These are phyloP conservation scores for Solanum appendiculatum DNA, from an alignment of 257 asterid genomes.

Conservation along the genomic window DNA sequence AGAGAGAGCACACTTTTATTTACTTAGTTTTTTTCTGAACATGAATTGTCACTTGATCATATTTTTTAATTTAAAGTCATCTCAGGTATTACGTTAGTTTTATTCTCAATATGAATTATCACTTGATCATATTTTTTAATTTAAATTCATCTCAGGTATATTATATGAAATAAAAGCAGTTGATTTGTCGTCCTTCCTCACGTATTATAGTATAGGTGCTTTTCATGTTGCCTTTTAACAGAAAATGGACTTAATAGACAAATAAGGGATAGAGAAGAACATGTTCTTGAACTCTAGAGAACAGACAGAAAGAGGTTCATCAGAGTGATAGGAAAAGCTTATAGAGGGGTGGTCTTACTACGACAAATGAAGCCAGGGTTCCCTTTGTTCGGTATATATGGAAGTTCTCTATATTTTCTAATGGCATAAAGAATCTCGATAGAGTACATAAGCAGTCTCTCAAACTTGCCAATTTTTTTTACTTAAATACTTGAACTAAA, in stretches of 20 bases:
- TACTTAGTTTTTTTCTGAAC: background rate
- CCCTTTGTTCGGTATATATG: background rate
- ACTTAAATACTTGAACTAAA: background rate
- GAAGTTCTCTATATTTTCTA: background rate
- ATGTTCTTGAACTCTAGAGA: background rate
- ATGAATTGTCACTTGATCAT: background rate
- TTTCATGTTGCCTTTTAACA: background rate
- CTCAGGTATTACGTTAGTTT: background rate
- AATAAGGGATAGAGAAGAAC: background rate
- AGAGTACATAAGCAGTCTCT: background rate
- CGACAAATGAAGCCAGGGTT: background rate
- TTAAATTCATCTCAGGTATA: background rate
- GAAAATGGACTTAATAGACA: background rate
- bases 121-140: background rate
- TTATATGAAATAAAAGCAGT: background rate
- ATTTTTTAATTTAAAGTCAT: background rate
- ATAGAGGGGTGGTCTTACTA: background rate
- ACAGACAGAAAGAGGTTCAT: background rate
- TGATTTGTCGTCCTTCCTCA: background rate
- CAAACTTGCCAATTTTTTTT: background rate
- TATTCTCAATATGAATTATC: background rate
- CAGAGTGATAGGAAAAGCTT: background rate
- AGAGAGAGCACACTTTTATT: background rate
- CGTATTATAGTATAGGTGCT: background rate
- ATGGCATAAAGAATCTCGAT: background rate